Percentiles rank a stretch among this genome's conserved stretches.
These are phyloP conservation scores for Phylloporus sp. DNA, from an alignment of 768 basidiomycete genomes.

Conservation along the genomic window DNA sequence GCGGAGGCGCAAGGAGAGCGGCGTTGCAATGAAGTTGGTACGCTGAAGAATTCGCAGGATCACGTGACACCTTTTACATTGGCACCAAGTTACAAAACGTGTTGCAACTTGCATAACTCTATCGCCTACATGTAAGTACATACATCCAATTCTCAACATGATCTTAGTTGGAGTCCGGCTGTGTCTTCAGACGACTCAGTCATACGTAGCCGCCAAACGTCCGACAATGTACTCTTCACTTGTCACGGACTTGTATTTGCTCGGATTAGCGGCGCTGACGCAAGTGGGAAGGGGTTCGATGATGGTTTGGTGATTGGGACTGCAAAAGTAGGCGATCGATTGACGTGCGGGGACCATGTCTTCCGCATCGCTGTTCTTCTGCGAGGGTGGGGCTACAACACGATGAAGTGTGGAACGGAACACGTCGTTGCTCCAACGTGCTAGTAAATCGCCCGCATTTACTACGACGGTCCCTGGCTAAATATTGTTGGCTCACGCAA, in stretches of 20 bases:
- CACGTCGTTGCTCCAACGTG: conserved; percentile 80
- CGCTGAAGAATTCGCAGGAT: too few relatives aligned
- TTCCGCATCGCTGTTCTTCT: conserved; percentile 44
- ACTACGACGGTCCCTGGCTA: conserved; percentile 80
- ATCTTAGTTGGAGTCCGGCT: conserved; percentile 3
- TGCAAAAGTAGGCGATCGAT: conserved; percentile 86
- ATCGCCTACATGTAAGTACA: too few relatives aligned
- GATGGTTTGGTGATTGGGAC: conserved; percentile 64
- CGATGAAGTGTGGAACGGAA: conserved; percentile 77
- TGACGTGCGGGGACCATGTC: conserved; percentile 62
- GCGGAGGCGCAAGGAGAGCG: too few relatives aligned
- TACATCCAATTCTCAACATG: too few relatives aligned
- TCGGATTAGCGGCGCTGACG: conserved; percentile 36
- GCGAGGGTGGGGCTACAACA: conserved; percentile 67
- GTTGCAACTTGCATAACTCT: too few relatives aligned
- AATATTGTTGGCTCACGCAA: conserved; percentile 1
- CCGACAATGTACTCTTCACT: conserved; percentile 76
- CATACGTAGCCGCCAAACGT: conserved; percentile 56
- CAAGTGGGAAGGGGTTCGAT: conserved; percentile 74
- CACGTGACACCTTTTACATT: too few relatives aligned
- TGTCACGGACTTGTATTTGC: conserved; percentile 67
- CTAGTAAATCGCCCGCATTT: conserved; percentile 75
- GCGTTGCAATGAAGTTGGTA: too few relatives aligned
- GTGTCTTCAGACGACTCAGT: conserved; percentile 17
- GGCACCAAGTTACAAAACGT: too few relatives aligned